These are phyloP conservation scores for Amanita phalloides DNA, from an alignment of 768 basidiomycete genomes.

Conservation along the genomic window DNA sequence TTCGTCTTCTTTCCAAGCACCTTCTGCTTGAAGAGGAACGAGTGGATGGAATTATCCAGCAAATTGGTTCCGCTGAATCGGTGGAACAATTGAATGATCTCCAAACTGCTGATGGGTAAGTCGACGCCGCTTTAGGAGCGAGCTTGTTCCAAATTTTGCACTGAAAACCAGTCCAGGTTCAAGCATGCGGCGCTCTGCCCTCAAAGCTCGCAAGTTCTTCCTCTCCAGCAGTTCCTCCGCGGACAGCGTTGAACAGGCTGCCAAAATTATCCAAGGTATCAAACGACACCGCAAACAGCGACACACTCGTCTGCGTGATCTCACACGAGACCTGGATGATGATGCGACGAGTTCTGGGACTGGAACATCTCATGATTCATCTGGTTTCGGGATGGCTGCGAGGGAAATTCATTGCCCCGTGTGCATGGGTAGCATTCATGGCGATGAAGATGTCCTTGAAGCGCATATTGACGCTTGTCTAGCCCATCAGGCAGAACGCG, in stretches of 20 bases:
- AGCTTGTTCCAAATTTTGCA: constrained; percentile 1
- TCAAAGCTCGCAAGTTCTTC: constrained; percentile 30
- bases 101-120: constrained; percentile 41
- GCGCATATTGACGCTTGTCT: constrained; percentile 80
- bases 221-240: constrained; percentile 13
- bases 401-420: constrained; percentile 58
- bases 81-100: constrained; percentile 29
- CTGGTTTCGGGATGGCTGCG: constrained; percentile 11
- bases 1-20: constrained; percentile 60
- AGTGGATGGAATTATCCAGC: constrained; percentile 54
- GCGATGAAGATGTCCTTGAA: constrained; percentile 64
- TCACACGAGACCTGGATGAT: constrained; percentile 48
- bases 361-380: constrained; percentile 17
- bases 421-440: constrained; percentile 43
- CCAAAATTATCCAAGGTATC: constrained; percentile 50
- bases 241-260: constrained; percentile 27
- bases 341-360: constrained; percentile 22
- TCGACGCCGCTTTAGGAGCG: background rate
- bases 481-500: constrained; percentile 34
- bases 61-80: constrained; percentile 51
- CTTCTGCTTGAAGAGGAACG: constrained; percentile 56
- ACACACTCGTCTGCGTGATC: constrained; percentile 53
- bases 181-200: constrained; percentile 26
- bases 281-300: constrained; percentile 63
- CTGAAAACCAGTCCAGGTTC: constrained; percentile 20